Conservation (phyloP, 768 basidiomycete species). For the Suillus bovinus region DNA sequence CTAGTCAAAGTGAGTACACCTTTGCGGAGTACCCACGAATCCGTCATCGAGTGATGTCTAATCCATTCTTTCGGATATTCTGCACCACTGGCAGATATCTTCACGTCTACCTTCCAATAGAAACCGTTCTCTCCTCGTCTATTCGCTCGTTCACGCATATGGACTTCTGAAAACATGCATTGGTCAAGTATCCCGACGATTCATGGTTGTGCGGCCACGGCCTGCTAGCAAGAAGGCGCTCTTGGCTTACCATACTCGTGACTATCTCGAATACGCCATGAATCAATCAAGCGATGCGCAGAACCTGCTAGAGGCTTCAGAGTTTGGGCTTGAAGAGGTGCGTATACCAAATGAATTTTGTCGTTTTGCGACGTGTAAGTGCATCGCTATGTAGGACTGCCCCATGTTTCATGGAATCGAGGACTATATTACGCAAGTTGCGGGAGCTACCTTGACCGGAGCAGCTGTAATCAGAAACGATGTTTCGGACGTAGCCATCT, state of each 20-base stretch:
- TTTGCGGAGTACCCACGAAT: not conserved
- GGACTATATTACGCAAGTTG: constrained; percentile 69
- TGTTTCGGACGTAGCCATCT: constrained; percentile 63
- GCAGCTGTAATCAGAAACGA: constrained; percentile 56
- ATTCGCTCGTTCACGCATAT: constrained; percentile 57
- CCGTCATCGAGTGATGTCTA: not conserved
- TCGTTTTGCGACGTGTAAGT: not conserved
- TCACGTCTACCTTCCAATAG: constrained; percentile 70
- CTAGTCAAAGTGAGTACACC: constrained; percentile 46
- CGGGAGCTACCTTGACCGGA: constrained; percentile 78
- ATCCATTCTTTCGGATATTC: not conserved
- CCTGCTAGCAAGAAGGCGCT: constrained; percentile 61
- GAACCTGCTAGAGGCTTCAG: constrained; percentile 24
- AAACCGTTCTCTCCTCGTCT: constrained; percentile 64
- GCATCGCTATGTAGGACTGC: constrained; percentile 61
- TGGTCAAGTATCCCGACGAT: constrained; percentile 22
- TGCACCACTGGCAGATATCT: constrained; percentile 34
- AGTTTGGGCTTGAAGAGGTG: constrained; percentile 66
- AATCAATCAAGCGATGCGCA: constrained; percentile 31
- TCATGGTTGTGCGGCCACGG: constrained; percentile 52
- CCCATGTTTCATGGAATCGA: constrained; percentile 71
- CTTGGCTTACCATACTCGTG: constrained; percentile 64
- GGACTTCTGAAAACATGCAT: constrained; percentile 43
- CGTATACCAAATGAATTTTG: constrained; percentile 14
- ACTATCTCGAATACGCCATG: constrained; percentile 65